phyloP scores from a whole-genome alignment of 2,329 filamentous ascomycete species.

The Sphaerulina musiva region DNA sequence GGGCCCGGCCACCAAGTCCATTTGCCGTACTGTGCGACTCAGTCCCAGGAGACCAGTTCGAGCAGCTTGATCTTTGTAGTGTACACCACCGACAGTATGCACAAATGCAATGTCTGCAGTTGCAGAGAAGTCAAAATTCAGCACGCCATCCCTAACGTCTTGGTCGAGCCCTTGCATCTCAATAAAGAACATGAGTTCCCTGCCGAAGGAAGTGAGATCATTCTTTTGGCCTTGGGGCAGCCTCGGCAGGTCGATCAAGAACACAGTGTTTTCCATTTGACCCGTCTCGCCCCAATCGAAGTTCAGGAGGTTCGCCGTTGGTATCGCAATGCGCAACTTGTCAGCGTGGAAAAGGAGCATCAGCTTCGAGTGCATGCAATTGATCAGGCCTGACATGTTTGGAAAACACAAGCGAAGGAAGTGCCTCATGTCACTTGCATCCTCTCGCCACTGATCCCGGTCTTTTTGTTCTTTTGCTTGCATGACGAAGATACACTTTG shows the following conservation, averaged over 20 bases:
- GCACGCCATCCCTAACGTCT: slow-evolving; percentile 60
- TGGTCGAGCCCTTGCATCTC: slow-evolving; percentile 58
- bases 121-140: slow-evolving; percentile 72
- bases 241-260: slow-evolving; percentile 83
- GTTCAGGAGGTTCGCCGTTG: slow-evolving; percentile 76
- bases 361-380: slow-evolving; percentile 88
- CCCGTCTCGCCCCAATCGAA: slow-evolving; percentile 88
- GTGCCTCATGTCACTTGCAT: slow-evolving; percentile 29
- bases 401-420: slow-evolving; percentile 69
- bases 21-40: slow-evolving; percentile 55
- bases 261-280: slow-evolving; percentile 80
- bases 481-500: slow-evolving; percentile 52
- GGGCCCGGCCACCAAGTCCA: slow-evolving; percentile 49
- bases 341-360: slow-evolving; percentile 74
- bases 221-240: slow-evolving; percentile 33
- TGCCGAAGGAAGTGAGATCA: slow-evolving; percentile 54
- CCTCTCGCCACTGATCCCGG: slow-evolving; percentile 24
- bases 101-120: slow-evolving; percentile 72
- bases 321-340: slow-evolving; percentile 73
- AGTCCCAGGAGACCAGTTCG: slow-evolving; percentile 69
- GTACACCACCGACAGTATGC: slow-evolving; percentile 58
- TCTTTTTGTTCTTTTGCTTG: slow-evolving; percentile 48
- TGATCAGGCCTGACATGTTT: slow-evolving; percentile 62
- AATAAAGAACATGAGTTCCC: slow-evolving; percentile 66
- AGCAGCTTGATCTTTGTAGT: slow-evolving; percentile 34